Conservation (phyloP, 2,329 filamentous ascomycete genomes). For the Biscogniauxia marginata region DNA sequence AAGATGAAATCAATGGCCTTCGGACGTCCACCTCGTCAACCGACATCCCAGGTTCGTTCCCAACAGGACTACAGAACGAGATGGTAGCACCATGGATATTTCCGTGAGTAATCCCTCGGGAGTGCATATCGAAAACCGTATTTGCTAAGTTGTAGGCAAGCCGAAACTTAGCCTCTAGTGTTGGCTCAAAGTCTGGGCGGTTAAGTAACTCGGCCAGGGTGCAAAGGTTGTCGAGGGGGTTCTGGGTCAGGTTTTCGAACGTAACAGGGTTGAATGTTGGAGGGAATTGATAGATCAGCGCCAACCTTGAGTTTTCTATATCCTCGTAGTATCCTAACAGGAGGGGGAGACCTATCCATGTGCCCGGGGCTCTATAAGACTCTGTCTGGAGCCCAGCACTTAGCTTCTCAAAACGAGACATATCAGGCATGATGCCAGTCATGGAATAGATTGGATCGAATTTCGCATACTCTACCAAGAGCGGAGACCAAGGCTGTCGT, state of each 20-base stretch:
- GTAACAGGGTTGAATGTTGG: slow-evolving; percentile 59
- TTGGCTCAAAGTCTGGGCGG: slow-evolving; percentile 56
- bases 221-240: slow-evolving; percentile 49
- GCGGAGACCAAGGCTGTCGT: slow-evolving; percentile 48
- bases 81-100: slow-evolving; percentile 67
- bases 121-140: slow-evolving; percentile 72
- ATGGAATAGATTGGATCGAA: slow-evolving; percentile 62
- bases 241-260: slow-evolving; percentile 50
- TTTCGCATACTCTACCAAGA: slow-evolving; percentile 70
- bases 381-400: slow-evolving; percentile 57
- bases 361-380: slow-evolving; percentile 48
- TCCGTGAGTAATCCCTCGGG: slow-evolving; percentile 67
- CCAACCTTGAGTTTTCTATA: slow-evolving; percentile 65
- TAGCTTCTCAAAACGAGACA: slow-evolving; percentile 64
- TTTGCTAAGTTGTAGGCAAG: slow-evolving; percentile 71
- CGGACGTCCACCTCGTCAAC: slow-evolving; percentile 60
- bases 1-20: slow-evolving; percentile 68
- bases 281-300: slow-evolving; percentile 73
- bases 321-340: slow-evolving; percentile 74
- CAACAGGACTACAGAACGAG: slow-evolving; percentile 57
- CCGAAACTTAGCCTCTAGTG: slow-evolving; percentile 73
- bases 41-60: slow-evolving; percentile 39
- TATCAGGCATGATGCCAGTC: slow-evolving; percentile 63
- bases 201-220: slow-evolving; percentile 55
- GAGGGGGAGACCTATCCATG: slow-evolving; percentile 62